Evolutionary conservation across 2,329 filamentous ascomycete genomes (phyloP).

Genomic region (Niveomyces coronatus): DNA sequence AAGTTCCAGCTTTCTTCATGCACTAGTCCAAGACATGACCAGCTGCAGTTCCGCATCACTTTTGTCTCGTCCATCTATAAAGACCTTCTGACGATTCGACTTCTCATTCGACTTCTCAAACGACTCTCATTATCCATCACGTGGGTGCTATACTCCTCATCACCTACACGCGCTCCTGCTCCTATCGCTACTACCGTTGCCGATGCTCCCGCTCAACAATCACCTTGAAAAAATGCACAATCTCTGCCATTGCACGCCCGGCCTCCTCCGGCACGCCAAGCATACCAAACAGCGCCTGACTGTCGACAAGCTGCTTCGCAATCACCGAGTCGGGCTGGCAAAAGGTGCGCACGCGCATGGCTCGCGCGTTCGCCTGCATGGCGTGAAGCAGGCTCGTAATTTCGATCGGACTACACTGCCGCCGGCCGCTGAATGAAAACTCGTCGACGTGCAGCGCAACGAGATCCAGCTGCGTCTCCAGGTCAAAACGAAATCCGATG

Average conservation of each 20-base stretch:
- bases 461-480: constrained; percentile 50
- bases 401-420: constrained; percentile 31
- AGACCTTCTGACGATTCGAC: no score
- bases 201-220: constrained; percentile 37
- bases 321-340: constrained; percentile 49
- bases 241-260: constrained; percentile 37
- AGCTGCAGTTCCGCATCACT: no score
- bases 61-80: no score
- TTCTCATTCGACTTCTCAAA: no score
- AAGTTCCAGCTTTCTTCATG: no score
- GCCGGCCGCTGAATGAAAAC: constrained; percentile 44
- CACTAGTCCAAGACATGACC: no score
- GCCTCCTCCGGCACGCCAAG: constrained; percentile 33
- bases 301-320: constrained; percentile 46
- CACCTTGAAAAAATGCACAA: constrained; percentile 44
- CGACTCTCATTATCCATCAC: not conserved
- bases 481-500: constrained; percentile 46
- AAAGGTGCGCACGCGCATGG: constrained; percentile 43
- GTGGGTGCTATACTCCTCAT: not conserved
- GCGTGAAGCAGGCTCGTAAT: constrained; percentile 39
- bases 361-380: constrained; percentile 42
- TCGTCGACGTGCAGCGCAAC: constrained; percentile 37
- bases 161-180: constrained; percentile 4
- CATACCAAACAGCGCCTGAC: constrained; percentile 39
- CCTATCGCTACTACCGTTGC: constrained; percentile 15